Conservation (phyloP, 1,284 basidiomycete genomes). For the Termitomyces sp. region DNA sequence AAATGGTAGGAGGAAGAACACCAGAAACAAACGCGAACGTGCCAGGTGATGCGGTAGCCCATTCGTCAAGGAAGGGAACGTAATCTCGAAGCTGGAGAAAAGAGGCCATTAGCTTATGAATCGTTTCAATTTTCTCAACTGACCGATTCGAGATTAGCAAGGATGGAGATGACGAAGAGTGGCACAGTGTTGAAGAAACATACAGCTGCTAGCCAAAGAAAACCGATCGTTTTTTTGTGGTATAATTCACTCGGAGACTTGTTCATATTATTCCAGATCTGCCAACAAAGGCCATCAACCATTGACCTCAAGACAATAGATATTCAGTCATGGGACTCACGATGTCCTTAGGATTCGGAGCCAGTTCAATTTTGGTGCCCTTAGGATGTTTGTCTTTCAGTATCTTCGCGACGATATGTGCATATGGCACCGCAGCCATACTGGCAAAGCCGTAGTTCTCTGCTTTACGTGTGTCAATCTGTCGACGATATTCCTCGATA, state of each 20-base stretch:
- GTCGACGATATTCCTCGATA: slow-evolving; percentile 73
- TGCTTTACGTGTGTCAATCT: slow-evolving; percentile 72
- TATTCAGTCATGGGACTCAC: slow-evolving; percentile 37
- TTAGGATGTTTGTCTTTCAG: slow-evolving; percentile 66
- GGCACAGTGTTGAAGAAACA: slow-evolving; percentile 94
- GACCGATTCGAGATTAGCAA: slow-evolving; percentile 76
- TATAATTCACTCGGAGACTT: slow-evolving; percentile 62
- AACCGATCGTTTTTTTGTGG: slow-evolving; percentile 70
- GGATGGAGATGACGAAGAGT: slow-evolving; percentile 71
- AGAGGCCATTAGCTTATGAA: neutral
- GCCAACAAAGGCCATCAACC: neutral
- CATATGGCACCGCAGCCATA: slow-evolving; percentile 89
- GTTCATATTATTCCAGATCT: slow-evolving; percentile 88
- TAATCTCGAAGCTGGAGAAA: slow-evolving; percentile 51
- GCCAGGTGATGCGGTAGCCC: slow-evolving; percentile 55
- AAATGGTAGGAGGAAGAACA: slow-evolving; percentile 83
- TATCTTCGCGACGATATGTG: slow-evolving; percentile 76
- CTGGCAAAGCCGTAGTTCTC: slow-evolving; percentile 93
- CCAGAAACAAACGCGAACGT: slow-evolving; percentile 79
- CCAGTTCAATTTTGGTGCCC: slow-evolving; percentile 65
- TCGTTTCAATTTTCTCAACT: slow-evolving; percentile 23
- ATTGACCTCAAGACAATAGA: neutral
- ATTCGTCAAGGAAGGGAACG: slow-evolving; percentile 66
- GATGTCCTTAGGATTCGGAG: slow-evolving; percentile 84
- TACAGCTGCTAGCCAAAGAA: slow-evolving; percentile 67